These are phyloP conservation scores for Obelidium mucronatum DNA, from an alignment of 192 early-diverging fungal species.

Conservation along the genomic window DNA sequence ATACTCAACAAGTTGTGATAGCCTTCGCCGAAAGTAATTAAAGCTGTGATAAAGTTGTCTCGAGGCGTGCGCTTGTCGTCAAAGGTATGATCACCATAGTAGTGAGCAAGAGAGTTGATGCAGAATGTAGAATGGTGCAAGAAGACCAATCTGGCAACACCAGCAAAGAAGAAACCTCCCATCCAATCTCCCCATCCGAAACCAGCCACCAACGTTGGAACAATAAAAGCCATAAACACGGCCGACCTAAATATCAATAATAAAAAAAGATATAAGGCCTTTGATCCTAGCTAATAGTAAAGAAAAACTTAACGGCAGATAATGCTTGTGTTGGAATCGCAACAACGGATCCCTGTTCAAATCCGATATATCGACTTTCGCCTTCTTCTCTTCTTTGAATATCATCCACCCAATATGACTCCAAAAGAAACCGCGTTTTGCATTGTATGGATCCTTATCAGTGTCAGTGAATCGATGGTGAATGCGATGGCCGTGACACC, in stretches of 20 bases:
- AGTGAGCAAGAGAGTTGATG: constrained; percentile 69
- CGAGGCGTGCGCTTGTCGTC: constrained; percentile 81
- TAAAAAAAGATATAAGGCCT: constrained; percentile 39
- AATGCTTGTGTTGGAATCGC: constrained; percentile 55
- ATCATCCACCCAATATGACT: constrained; percentile 64
- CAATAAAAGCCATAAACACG: constrained; percentile 73
- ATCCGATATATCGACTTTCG: constrained; percentile 54
- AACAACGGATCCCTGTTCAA: constrained; percentile 56
- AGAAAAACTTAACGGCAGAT: constrained; percentile 31
- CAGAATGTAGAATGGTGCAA: constrained; percentile 63
- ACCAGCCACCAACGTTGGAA: constrained; percentile 87
- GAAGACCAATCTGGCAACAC: constrained; percentile 54
- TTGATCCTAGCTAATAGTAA: too few relatives aligned
- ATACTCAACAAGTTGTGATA: constrained; percentile 59
- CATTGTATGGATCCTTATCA: constrained; percentile 60
- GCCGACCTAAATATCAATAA: constrained; percentile 60
- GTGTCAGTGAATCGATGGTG: constrained; percentile 52
- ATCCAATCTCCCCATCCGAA: constrained; percentile 68
- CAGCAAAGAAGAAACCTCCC: constrained; percentile 58
- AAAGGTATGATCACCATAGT: constrained; percentile 48
- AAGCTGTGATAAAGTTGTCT: constrained; percentile 55
- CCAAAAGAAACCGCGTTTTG: constrained; percentile 56
- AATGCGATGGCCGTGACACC: constrained; percentile 40
- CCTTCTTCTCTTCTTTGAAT: constrained; percentile 43
- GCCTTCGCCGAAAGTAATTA: constrained; percentile 63